phyloP scores from a whole-genome alignment of 2,329 filamentous ascomycete genomes.

The Bipolaris oryzae region DNA sequence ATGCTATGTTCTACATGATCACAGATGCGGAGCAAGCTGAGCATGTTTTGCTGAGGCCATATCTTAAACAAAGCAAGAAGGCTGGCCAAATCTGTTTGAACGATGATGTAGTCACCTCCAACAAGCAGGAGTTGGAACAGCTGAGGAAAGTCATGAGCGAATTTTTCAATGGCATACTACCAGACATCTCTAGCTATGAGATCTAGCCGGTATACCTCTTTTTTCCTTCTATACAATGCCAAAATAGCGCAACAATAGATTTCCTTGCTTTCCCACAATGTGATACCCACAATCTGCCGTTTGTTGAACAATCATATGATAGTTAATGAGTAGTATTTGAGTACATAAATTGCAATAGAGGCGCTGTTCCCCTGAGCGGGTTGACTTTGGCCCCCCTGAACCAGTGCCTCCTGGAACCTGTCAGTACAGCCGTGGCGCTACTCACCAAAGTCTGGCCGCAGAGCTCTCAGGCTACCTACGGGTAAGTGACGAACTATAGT shows the following conservation, averaged over 20 bases:
- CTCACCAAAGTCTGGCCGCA: not conserved
- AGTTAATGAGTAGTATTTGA: not conserved
- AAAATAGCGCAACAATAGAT: not conserved
- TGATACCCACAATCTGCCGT: not conserved
- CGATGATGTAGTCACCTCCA: conserved; percentile 52
- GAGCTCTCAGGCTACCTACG: not conserved
- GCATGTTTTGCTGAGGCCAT: conserved; percentile 46
- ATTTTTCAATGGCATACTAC: not conserved
- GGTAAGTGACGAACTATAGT: not conserved
- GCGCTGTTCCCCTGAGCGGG: not conserved
- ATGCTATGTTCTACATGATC: conserved; percentile 53
- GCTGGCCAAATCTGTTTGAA: conserved; percentile 52
- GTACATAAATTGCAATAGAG: not conserved
- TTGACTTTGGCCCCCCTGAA: not conserved
- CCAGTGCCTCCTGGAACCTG: not conserved
- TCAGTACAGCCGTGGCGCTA: not conserved
- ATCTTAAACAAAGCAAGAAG: conserved; percentile 43
- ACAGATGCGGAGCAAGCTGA: conserved; percentile 54
- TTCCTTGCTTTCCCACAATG: not conserved
- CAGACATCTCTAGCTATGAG: not conserved
- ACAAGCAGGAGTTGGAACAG: conserved; percentile 41
- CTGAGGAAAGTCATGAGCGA: conserved; percentile 44
- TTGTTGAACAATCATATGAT: not conserved
- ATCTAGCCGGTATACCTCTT: not conserved
- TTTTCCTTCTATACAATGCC: not conserved